Base-by-base conservation (phyloP, 2,329 filamentous ascomycete species). In the Cercospora sojina region DNA sequence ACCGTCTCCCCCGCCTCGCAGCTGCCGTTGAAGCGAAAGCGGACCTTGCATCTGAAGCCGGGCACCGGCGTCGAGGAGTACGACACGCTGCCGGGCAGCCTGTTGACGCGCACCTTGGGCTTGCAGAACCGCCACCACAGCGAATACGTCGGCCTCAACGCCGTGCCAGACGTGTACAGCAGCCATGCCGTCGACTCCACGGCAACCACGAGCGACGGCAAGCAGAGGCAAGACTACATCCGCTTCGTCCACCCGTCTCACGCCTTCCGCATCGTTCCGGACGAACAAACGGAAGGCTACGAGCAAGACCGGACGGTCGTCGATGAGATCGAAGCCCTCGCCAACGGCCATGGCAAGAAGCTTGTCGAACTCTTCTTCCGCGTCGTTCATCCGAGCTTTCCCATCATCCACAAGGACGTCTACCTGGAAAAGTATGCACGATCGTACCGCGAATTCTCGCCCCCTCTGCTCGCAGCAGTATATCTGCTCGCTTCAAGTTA, bases 351-450 rank as follows among this genome's bases (percentile, higher is more conserved):
- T 75, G 91, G 91, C 13, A 86, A 86, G 49, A 85, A 85, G 60
- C 82, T 95, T 59, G 85, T 94, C 62, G 87, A 90, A 71, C 80
- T 93, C 10, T 94, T 91, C 80, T 94, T 93, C 70, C 80, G 85
- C 27, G 84, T 87, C 43, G 82, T 88, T 8, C 86, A 88, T 69
- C 86, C 86, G 0, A 83, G 81, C 64, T 87, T 85, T 70, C 86
- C 86, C 1, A 83, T 88, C 56, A 74, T 88, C 3, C 85, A 88
- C 72, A 88, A 88, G 73, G 84, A 83, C 32, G 85, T 88, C 12
- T 88, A 87, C 67, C 79, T 88, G 41, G 86, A 87, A 72, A 88
- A 88, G 73, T 87, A 88, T 70, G 80, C 81, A 29, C 79, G 84
- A 10, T 85, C 84, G 0, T 84, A 86, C 69, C 80, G 82, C 43